These are phyloP conservation scores for Penicillium pancosmium DNA, from an alignment of 495 filamentous ascomycete genomes.

Conservation along the genomic window DNA sequence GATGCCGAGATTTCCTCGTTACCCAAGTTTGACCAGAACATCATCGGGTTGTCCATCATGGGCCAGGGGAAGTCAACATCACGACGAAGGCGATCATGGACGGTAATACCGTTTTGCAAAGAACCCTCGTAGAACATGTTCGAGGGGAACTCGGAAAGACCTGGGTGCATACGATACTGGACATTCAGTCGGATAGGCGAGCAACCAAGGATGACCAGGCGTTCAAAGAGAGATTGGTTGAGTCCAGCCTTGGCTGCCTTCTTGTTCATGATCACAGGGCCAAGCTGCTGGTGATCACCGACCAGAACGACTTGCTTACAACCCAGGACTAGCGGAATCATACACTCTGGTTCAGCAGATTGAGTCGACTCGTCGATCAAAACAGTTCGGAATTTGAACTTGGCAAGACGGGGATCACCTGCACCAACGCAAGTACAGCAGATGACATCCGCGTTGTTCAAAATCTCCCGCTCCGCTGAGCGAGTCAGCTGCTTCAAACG, in stretches of 20 bases:
- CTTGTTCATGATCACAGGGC: conserved; percentile 99
- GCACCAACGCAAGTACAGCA: conserved; percentile 99
- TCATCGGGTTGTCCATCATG: conserved; percentile 92
- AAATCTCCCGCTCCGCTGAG: conserved; percentile 90
- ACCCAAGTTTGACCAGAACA: conserved; percentile 99
- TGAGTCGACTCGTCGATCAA: conserved; percentile 98
- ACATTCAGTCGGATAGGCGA: conserved; percentile 93
- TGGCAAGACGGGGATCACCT: conserved; percentile 90
- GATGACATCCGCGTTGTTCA: conserved; percentile 95
- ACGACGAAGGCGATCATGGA: conserved; percentile 79
- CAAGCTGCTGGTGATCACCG: conserved; percentile 97
- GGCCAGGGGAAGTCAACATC: conserved; percentile 99
- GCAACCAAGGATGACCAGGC: conserved; percentile 90
- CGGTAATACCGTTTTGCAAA: conserved; percentile 95
- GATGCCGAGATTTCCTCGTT: conserved; percentile 98
- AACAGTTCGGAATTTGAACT: conserved; percentile 97
- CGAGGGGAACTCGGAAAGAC: conserved; percentile 95
- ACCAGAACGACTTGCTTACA: conserved; percentile 99
- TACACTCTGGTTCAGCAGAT: conserved; percentile 98
- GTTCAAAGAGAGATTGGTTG: conserved; percentile 97
- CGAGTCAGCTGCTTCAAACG: conserved; percentile 94
- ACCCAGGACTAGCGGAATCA: conserved; percentile 96
- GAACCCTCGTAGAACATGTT: conserved; percentile 99
- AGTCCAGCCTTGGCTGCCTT: conserved; percentile 97
- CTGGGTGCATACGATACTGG: conserved; percentile 99